Percentiles rank a stretch among this genome's conserved stretches.
These are phyloP conservation scores for Coemansia sp. DNA, from an alignment of 192 early-diverging fungal species.

Conservation along the genomic window DNA sequence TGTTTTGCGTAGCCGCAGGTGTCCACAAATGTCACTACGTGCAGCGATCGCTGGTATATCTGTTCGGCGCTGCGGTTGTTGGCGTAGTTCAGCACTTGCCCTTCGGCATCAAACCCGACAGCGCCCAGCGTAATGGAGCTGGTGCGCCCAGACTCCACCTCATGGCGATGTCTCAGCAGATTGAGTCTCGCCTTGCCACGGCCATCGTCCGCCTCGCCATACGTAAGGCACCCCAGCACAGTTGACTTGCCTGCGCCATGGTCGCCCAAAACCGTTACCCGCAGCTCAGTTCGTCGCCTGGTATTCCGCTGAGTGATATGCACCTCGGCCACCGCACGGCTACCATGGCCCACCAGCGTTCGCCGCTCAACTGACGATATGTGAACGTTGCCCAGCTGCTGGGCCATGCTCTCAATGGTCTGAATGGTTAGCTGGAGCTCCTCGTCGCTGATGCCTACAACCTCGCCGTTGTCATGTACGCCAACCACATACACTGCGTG, in stretches of 20 bases:
- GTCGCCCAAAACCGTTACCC: conserved; percentile 80
- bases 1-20: conserved; percentile 88
- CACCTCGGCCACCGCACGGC: conserved; percentile 69
- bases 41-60: conserved; percentile 66
- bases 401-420: conserved; percentile 30
- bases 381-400: conserved; percentile 27
- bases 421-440: conserved; percentile 29
- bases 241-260: conserved; percentile 82
- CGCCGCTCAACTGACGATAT: conserved; percentile 38
- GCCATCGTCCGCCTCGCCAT: conserved; percentile 83
- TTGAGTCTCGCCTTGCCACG: conserved; percentile 77
- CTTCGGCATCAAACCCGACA: conserved; percentile 74
- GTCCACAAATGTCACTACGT: conserved; percentile 82
- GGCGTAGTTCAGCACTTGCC: conserved; percentile 71
- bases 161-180: conserved; percentile 85
- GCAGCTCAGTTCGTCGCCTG: conserved; percentile 70
- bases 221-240: conserved; percentile 72
- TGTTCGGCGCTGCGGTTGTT: conserved; percentile 73
- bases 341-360: conserved; percentile 6
- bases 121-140: conserved; percentile 83
- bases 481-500: conserved; percentile 87
- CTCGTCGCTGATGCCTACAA: conserved; percentile 61
- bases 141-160: conserved; percentile 88
- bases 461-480: conserved; percentile 76
- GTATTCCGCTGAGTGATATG: conserved; percentile 60